Evolutionary conservation across 2,329 filamentous ascomycete genomes (phyloP), one percentile per base, ranked within the genome.

Genomic region (Fusarium guadeloupense): DNA sequence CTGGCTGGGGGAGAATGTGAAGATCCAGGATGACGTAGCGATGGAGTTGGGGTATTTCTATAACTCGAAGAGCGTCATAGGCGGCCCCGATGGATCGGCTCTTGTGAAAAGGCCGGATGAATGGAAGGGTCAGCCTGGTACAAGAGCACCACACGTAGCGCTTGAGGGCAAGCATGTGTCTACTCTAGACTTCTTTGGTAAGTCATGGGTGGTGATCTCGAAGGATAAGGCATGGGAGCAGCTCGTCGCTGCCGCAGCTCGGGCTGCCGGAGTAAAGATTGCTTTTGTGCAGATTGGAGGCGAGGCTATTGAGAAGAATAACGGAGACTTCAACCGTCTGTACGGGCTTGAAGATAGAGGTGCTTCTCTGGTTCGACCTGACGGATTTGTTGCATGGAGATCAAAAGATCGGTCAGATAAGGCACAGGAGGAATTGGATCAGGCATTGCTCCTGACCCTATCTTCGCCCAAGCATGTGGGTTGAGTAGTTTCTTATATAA

Each of bases 91-190:
- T 25, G 39, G 26, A 13, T 43, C 58, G 31, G 55, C 52, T 2
- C 46, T 41, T 0, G 66, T 68, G 0, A 51, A 49, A 47, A 37
- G 48, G 14, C 62, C 66, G 0, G 62, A 67, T 21, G 67, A 69
- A 43, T 70, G 67, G 66, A 57, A 51, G 12, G 67, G 66, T 2
- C 62, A 65, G 10, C 51, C 68, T 17, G 67, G 67, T 2, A 70
- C 64, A 1, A 40, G 68, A 28, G 67, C 64, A 13, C 57, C 67
- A 4, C 59, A 70, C 16, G 46, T 70, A 2, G n/a, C 20, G 4
- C 14, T 70, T 4, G 19, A 37, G 17, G 20, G 52, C 4, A 17
- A 48, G 44, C 8, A 8, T 3, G 21, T 28, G 9, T 66, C 64
- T 2, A 63, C 54, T 13, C 16, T 66, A 5, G 64, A 66, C 12